Conservation (phyloP, 257 asterid species). For the Plectranthus barbatus region DNA sequence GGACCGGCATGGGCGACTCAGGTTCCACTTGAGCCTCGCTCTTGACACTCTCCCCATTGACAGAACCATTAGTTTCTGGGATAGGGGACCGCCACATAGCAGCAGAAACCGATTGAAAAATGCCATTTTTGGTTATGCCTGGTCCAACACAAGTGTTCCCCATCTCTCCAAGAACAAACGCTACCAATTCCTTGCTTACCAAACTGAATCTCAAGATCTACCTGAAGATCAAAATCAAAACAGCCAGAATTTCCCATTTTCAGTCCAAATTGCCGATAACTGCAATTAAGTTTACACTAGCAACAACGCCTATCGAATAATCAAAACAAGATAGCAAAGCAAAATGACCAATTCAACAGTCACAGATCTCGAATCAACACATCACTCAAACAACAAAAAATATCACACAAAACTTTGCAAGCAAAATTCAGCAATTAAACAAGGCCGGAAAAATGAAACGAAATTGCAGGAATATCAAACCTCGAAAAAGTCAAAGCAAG, state of each 20-base stretch:
- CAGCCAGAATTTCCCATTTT: slow-evolving; percentile 2
- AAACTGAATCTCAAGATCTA: slow-evolving; percentile 23
- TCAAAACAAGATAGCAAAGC: background rate
- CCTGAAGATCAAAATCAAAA: slow-evolving; percentile 20
- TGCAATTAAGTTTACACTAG: background rate
- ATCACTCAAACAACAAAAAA: slow-evolving; percentile 10
- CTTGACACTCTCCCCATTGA: slow-evolving; percentile 39
- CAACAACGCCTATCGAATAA: background rate
- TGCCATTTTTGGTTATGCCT: slow-evolving; percentile 48
- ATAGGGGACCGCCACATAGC: slow-evolving; percentile 82
- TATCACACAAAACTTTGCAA: background rate
- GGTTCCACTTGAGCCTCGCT: slow-evolving; percentile 39
- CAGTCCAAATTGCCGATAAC: slow-evolving; percentile 14
- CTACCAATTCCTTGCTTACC: slow-evolving; percentile 18
- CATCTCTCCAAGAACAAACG: slow-evolving; percentile 31
- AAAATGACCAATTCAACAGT: background rate
- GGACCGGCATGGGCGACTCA: slow-evolving; percentile 46
- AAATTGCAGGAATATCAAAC: slow-evolving; percentile 17
- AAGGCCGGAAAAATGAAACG: background rate
- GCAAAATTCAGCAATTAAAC: slow-evolving; percentile 10
- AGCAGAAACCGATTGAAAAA: slow-evolving; percentile 79
- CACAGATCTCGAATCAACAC: slow-evolving; percentile 21
- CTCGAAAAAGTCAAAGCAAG: slow-evolving; percentile 20
- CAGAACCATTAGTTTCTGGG: slow-evolving; percentile 32
- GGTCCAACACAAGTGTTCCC: slow-evolving; percentile 98